Evolutionary conservation across 2,329 filamentous ascomycete species (phyloP), one percentile per base, ranked within the genome.

Genomic region (Orbilia javanica): DNA sequence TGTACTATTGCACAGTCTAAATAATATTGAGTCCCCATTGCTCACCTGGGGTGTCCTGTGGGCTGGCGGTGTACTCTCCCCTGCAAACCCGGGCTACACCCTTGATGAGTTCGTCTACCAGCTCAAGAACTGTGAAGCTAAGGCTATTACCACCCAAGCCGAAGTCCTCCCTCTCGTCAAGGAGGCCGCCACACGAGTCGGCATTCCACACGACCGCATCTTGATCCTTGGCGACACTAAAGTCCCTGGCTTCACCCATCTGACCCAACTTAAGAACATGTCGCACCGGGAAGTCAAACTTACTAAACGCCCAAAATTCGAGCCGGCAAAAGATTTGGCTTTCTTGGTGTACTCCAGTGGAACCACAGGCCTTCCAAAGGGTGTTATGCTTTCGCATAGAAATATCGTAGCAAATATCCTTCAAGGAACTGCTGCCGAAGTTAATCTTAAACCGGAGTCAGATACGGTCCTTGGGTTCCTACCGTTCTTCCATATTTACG

Each of bases 401-500:
- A 97, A 97, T 83, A 90, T 97, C 76, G 88, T 96, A 10, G 86
- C 93, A 75, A 97, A 97, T 83, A 83, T 84, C 0, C 50, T 77
- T 80, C 87, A 79, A 85, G 86, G 83, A 83, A 85, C 67, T 83
- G 44, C 48, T 18, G 42, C 48, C 4, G 76, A 79, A 44, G 63
- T 57, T 15, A 46, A 55, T 5, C 25, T 75, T 8, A 82, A 63
- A 82, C 82, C 22, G 82, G 80, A 10, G 84, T 86, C 80, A 60
- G 94, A 97, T 83, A 89, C 88, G 75, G 86, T 96, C 31, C 84
- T 97, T 5, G 92, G 92, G 1, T 91, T 97, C 74, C 84, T 97
- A 10, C 94, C 94, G 0, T 96, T 97, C 84, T 97, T 94, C 85
- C 94, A 97, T 83, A 94, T 97, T 79, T 97, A 97, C 82, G 93